phyloP scores from a whole-genome alignment of 2,329 filamentous ascomycete genomes.

The Hymenoscyphus occultus region DNA sequence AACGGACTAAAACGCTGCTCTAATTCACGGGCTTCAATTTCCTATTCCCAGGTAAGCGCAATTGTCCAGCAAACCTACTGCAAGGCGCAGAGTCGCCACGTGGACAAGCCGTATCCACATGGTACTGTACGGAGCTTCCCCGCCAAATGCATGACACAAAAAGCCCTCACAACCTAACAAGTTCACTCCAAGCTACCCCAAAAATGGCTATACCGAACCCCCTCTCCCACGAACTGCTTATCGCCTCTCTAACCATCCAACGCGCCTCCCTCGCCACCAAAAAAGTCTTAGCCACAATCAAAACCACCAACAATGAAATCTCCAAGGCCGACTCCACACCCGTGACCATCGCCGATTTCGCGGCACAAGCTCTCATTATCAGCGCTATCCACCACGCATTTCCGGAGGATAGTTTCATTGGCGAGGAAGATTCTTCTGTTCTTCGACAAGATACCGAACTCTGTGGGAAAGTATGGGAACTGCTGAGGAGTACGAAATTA shows the following conservation, averaged over 20 bases:
- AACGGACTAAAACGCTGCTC: too few relatives aligned
- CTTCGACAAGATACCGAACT: conserved; percentile 49
- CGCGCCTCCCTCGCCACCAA: conserved; percentile 58
- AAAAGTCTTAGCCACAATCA: conserved; percentile 41
- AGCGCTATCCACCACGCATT: conserved; percentile 51
- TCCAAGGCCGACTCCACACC: conserved; percentile 58
- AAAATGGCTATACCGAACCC: background rate
- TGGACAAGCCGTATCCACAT: background rate
- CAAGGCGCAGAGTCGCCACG: too few relatives aligned
- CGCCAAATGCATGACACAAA: background rate
- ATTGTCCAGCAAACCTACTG: too few relatives aligned
- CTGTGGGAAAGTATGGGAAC: conserved; percentile 52
- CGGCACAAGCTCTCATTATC: conserved; percentile 60
- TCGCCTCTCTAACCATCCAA: conserved; percentile 45
- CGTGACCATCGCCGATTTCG: conserved; percentile 63
- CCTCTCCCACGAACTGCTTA: background rate
- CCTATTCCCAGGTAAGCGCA: too few relatives aligned
- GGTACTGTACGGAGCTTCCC: too few relatives aligned
- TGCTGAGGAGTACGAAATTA: conserved; percentile 43
- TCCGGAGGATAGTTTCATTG: conserved; percentile 56
- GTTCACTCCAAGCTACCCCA: background rate
- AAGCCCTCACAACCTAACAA: background rate
- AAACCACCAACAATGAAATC: conserved; percentile 47
- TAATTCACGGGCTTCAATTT: too few relatives aligned
- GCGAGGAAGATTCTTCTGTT: conserved; percentile 56